These are phyloP conservation scores for Penicillium sp. DNA, from an alignment of 2,329 filamentous ascomycete species.

Conservation along the genomic window DNA sequence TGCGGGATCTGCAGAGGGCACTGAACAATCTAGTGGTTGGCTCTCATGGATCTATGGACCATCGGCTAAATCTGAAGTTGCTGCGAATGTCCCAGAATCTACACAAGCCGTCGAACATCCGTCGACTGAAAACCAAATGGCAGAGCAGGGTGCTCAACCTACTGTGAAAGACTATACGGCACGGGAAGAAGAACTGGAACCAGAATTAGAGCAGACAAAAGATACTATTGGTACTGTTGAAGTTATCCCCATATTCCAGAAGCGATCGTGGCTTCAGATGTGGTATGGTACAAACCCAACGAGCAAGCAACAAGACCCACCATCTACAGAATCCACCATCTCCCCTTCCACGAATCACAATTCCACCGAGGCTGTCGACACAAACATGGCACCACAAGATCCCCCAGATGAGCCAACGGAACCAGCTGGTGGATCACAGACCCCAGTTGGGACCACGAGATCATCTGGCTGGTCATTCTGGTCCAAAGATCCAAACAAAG, in stretches of 20 bases:
- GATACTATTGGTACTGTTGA: constrained; percentile 11
- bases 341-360: constrained; percentile 12
- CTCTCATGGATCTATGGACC: constrained; percentile 41
- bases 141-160: constrained; percentile 13
- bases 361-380: constrained; percentile 9
- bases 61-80: constrained; percentile 12
- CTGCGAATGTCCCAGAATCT: constrained; percentile 13
- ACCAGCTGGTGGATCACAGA: constrained; percentile 22
- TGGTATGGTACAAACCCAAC: constrained; percentile 37
- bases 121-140: constrained; percentile 8
- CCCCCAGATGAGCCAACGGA: constrained; percentile 25
- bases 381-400: constrained; percentile 21
- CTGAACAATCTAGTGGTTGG: constrained; percentile 34
- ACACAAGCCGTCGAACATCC: constrained; percentile 16
- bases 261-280: constrained; percentile 48
- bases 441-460: constrained; percentile 25
- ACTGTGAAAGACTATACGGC: constrained; percentile 11
- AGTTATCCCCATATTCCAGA: constrained; percentile 28
- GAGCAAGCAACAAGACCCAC: constrained; percentile 27
- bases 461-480: constrained; percentile 46
- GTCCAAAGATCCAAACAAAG: constrained; percentile 38
- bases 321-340: constrained; percentile 16
- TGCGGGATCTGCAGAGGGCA: constrained; percentile 11
- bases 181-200: constrained; percentile 15
- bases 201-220: background rate